Evolutionary conservation across 2,329 filamentous ascomycete genomes (phyloP), one percentile per base, ranked within the genome.

Genomic region (Ceratocystis diversiconidia): DNA sequence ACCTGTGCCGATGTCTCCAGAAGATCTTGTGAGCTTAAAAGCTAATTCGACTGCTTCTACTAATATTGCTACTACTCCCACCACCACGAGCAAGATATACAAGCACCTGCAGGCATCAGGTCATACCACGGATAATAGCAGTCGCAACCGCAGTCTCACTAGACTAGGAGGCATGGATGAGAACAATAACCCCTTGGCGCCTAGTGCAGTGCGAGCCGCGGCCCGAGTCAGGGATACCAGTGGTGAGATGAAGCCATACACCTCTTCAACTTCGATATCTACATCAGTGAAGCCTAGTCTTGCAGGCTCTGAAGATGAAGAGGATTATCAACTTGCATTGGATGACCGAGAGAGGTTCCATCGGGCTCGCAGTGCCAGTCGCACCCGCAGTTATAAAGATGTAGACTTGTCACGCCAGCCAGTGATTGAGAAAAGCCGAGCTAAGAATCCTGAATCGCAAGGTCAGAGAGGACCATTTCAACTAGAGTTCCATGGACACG

Each of bases 1-100:
- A 0, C 92, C 92, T 0, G 82, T 96, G 1, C 90, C 92, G 2
- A 96, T 96, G 92, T 95, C 92, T 2, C 91, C 91, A 0, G 90
- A 96, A 70, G 91, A 96, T 71, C 73, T 89, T 67, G 83, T 85
- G 71, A 86, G 82, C 70, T 74, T 87, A 71, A 75, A 50, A 68
- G 70, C 28, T 70, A 73, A 25, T 43, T 70, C 71, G 41, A 62
- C 68, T 57, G 69, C 64, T 55, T 30, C 65, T 64, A 8, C 66
- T 10, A 70, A 71, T 65, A 48, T 32, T 7, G 22, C 52, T 30
- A 30, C 63, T 69, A 22, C 22, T 22, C 22, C 22, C 22, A 22
- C 1, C 22, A 22, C 22, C 22, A 22, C 22, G 22, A 22, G 22
- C 22, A 22, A 22, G 2, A 22, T 22, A 22, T 22, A 22, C 22